Base-by-base conservation (phyloP, 306 rosid species). In the Ormosia semicastrata region DNA sequence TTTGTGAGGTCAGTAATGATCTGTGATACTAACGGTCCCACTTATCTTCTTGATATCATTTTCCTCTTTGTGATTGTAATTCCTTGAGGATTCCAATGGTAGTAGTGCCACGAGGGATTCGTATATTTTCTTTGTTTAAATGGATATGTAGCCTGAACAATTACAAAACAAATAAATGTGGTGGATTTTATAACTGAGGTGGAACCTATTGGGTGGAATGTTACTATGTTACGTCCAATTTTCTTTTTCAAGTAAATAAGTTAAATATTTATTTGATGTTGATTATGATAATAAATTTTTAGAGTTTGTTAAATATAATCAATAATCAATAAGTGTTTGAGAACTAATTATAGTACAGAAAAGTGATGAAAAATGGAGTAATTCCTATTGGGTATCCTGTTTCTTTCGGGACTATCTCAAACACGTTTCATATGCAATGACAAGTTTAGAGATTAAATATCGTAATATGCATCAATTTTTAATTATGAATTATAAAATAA, bases 1-100 rank as follows among this genome's bases (percentile, higher is more conserved):
- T 69, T 54, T 86, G 85, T 83, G 65, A 86, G 89, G 89, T 52
- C 6, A 40, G 47, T n/a, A 80, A 69, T 73, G 66, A n/a, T 71
- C 49, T 71, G 66, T 30, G 74, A 58, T 83, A n/a, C 74, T 83
- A 17, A 14, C 67, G 89, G 89, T 64, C 89, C 87, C 89, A 79
- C 87, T 86, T 86, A 86, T 86, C 87, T 75, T 80, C 81, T 58
- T 52, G 63, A 40, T 71, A 67, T 57, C 54, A 53, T 71, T 83
- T 79, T 80, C 60, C 64, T 49, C 57, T 71, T 80, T 83, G 87
- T 83, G 89, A 86, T 41, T 78, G 49, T 47, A 53, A 82, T 59
- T 58, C 58, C 12, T 68, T 54, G 62, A 39, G 78, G 53, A 79
- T 67, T 79, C 77, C 49, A 54, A 32, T 41, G 15, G 36, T 29